Percentiles rank a stretch among this genome's conserved stretches.
These are phyloP conservation scores for Nakazawaea ambrosiae DNA, from an alignment of 805 yeast species.

Conservation along the genomic window DNA sequence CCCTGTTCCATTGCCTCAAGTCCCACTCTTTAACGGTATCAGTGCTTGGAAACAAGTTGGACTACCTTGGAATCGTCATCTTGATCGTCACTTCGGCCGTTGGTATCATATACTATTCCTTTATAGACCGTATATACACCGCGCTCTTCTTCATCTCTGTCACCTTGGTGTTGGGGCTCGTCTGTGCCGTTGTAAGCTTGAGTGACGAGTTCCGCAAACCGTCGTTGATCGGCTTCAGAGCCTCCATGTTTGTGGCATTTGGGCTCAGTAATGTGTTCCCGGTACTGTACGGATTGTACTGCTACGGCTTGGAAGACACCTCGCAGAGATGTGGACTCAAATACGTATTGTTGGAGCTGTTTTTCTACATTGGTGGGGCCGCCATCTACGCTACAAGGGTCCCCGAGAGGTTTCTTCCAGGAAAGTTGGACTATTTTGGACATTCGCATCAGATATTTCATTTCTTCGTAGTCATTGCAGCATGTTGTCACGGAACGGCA, in stretches of 20 bases:
- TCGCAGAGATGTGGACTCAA: constrained; percentile 43
- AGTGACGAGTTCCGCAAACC: constrained; percentile 61
- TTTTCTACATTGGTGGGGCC: constrained; percentile 75
- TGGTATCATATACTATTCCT: constrained; percentile 29
- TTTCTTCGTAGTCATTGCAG: constrained; percentile 68
- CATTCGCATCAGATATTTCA: constrained; percentile 86
- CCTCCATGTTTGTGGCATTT: constrained; percentile 70
- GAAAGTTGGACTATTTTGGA: constrained; percentile 62
- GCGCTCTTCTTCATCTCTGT: constrained; percentile 32
- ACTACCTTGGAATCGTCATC: constrained; percentile 48
- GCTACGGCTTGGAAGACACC: constrained; percentile 45
- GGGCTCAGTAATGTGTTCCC: constrained; percentile 78
- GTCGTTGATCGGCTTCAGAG: constrained; percentile 69
- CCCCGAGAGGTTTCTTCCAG: constrained; percentile 68
- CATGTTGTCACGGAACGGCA: constrained; percentile 65
- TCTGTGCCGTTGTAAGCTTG: constrained; percentile 59
- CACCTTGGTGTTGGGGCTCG: constrained; percentile 47
- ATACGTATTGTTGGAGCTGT: constrained; percentile 66
- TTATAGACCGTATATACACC: constrained; percentile 34
- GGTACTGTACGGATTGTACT: constrained; percentile 41
- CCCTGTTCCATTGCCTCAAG: constrained; percentile 43
- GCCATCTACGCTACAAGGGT: constrained; percentile 66
- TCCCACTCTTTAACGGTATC: constrained; percentile 39
- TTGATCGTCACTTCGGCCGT: constrained; percentile 41
- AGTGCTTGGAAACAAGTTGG: constrained; percentile 41